Base-by-base conservation (phyloP, 805 yeast genomes). In the Candida xiaguanensis region DNA sequence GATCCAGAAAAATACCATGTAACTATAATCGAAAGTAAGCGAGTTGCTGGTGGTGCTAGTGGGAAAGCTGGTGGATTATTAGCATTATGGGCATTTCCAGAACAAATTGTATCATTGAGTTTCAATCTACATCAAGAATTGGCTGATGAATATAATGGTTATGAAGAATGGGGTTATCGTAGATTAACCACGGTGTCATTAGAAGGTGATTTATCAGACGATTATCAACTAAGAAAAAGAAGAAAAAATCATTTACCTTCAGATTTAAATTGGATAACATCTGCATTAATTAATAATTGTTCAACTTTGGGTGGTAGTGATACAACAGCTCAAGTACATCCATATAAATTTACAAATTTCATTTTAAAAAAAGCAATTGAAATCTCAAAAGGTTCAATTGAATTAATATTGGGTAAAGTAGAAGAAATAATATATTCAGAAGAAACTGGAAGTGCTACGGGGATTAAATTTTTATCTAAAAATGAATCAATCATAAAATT, bases 31-130 rank as follows among this genome's bases (percentile, higher is more conserved):
- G 99, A 91, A 60, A 80, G 91, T 38, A 87, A 86, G 46, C 72
- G 95, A 52, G 95, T 95, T 5, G 99, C 98, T 0, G 95, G 96
- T 38, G 98, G 96, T 34, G 98, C 99, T 14, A 78, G 88, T 30
- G 99, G 99, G 40, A 93, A 91, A 53, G 98, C 99, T 5, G 99
- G 98, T 32, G 99, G 99, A 0, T 70, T 91, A 36, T 64, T 91
- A 36, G 97, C 98, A 1, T 74, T 85, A 16, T 90, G 97, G 95
- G 98, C 98, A 0, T 93, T 93, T 61, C 99, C 99, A 0, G 89
- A 84, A 51, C 96, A 87, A 59, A 78, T 91, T 36, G 98, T 89
- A 6, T 93, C 95, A 0, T 68, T 91, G 39, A 82, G 95, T 34
- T 93, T 89, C 64, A 75, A 77, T 47, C 70, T 91, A 45, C 99